phyloP scores from a whole-genome alignment of 1,284 basidiomycete species.

The Ustilago lituana region DNA sequence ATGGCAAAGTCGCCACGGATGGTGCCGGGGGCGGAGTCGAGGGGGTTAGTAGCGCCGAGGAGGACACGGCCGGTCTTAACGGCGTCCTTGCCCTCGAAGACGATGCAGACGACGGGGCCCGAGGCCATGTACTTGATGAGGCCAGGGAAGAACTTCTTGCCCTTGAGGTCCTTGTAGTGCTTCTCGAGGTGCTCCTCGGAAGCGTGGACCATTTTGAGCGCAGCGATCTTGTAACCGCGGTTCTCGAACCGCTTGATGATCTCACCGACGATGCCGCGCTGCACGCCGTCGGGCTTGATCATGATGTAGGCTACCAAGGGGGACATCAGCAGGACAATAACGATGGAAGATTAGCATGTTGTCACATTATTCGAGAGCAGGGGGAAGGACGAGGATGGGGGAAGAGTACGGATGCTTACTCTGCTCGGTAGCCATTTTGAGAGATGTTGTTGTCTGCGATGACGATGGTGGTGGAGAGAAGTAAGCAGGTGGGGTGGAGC shows the following conservation, averaged over 20 bases:
- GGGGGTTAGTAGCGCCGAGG: conserved; percentile 97
- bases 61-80: conserved; percentile 79
- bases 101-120: conserved; percentile 96
- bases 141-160: conserved; percentile 67
- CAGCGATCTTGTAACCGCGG: conserved; percentile 65
- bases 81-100: conserved; percentile 87
- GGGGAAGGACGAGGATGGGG: background rate
- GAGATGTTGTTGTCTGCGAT: conserved; percentile 8
- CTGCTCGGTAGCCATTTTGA: conserved; percentile 64
- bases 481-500: background rate
- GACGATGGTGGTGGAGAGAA: conserved; percentile 16
- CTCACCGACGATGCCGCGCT: conserved; percentile 64
- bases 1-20: conserved; percentile 72
- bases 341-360: too few species aligned
- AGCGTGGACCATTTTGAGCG: conserved; percentile 65
- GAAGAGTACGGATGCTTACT: conserved; percentile 36
- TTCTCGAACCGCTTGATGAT: conserved; percentile 65
- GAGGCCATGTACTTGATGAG: conserved; percentile 75
- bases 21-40: conserved; percentile 77
- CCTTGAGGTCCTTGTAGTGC: conserved; percentile 68
- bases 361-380: too few species aligned
- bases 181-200: conserved; percentile 65
- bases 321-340: too few species aligned
- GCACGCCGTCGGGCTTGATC: conserved; percentile 67
- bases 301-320: conserved; percentile 66